Base-by-base conservation (phyloP, 208 protist species). In the Acanthamoeba culbertsoni region DNA sequence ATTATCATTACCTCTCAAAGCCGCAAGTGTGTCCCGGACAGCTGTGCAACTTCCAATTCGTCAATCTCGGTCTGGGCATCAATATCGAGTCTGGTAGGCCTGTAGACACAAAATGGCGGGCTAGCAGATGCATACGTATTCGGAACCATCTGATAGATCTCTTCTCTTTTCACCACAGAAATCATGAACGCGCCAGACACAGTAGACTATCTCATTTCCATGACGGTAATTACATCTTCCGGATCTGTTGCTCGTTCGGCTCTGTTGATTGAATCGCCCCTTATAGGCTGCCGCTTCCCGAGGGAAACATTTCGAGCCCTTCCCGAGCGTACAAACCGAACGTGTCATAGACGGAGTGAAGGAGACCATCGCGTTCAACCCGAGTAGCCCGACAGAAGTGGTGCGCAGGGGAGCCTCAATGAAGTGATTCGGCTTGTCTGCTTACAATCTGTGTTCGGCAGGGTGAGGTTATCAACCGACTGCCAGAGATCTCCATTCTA, bases 41-140 rank as follows among this genome's bases (percentile, higher is more conserved):
- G 63, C 63, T 75, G 3, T 75, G 63, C 63, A 75, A 75, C 63
- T 75, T 42, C 63, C 63, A 75, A 35, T 75, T 75, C 31, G 63
- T 75, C 4, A 75, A 75, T 23, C 6, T 75, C 16, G 63, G 63
- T 5, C 31, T 75, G 63, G 63, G 63, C 23, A 42, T 75, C 10
- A 75, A 75, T 26, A 35, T 75, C 4, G 63, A 75, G n/a, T 75
- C 63, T 2, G 63, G 63, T 75, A 75, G 7, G 8, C 31, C 48
- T 23, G 20, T n/a, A 33, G 20, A 28, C 55, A 63, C 23, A 63
- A 7, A 26, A n/a, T 33, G 55, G 23, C 20, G 48, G 48, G 48
- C 48, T 55, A 18, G 48, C 12, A 55, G 59, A 45, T 8, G 31
- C 63, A 37, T 42, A n/a, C 14, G 51, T 59, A 23, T 59, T 59